Conservation (phyloP, 2,329 filamentous ascomycete genomes). For the Cercospora sp. region DNA sequence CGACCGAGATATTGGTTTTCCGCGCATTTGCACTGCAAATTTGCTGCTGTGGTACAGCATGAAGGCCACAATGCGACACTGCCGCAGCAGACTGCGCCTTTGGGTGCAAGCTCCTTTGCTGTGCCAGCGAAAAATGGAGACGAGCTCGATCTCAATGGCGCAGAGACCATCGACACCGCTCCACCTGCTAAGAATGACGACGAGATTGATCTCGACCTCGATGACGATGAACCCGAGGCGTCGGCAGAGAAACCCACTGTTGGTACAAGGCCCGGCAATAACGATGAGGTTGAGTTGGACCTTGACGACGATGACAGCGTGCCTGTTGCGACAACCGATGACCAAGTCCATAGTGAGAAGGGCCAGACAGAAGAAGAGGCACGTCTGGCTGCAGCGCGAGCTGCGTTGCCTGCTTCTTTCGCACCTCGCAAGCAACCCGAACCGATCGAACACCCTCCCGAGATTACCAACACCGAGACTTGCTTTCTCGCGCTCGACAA, state of each 20-base stretch:
- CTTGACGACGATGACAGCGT: conserved; percentile 35
- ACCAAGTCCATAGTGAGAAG: conserved; percentile 1
- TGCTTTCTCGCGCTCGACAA: conserved; percentile 91
- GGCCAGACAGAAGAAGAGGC: conserved; percentile 5
- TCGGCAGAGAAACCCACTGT: conserved; percentile 20
- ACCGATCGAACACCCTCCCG: conserved; percentile 65
- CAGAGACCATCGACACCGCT: conserved; percentile 26
- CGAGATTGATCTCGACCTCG: conserved; percentile 61
- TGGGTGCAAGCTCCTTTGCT: conserved; percentile 1
- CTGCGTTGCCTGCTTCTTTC: conserved; percentile 76
- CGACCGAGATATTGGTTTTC: conserved; percentile 84
- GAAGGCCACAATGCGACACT: conserved; percentile 23
- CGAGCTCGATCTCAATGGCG: conserved; percentile 46
- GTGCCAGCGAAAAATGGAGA: conserved; percentile 27
- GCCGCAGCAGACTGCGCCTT: not conserved
- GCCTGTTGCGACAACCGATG: conserved; percentile 10
- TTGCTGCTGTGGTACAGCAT: conserved; percentile 62
- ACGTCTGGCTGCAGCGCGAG: conserved; percentile 47
- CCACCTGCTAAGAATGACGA: conserved; percentile 55
- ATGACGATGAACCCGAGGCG: conserved; percentile 32
- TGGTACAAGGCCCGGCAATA: conserved; percentile 30
- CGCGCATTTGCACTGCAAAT: conserved; percentile 90
- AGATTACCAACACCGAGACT: conserved; percentile 76
- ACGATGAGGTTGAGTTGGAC: conserved; percentile 47
- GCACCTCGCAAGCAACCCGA: conserved; percentile 39